phyloP scores from a whole-genome alignment of 1,284 basidiomycete genomes.

The Sanghuangporus baumii region DNA sequence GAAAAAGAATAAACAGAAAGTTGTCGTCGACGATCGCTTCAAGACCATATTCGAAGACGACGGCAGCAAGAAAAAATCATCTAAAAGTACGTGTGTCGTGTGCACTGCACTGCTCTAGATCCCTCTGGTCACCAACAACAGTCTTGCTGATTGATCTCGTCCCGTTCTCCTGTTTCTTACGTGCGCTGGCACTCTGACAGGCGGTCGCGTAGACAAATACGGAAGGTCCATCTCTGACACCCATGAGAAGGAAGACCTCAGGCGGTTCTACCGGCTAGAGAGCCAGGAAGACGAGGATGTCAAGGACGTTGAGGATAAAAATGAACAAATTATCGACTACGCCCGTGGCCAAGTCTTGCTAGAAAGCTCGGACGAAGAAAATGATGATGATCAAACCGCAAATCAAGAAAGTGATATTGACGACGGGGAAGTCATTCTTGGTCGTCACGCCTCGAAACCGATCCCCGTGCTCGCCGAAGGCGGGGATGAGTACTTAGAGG shows the following conservation, averaged over 20 bases:
- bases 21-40: conserved; percentile 94
- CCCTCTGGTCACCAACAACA: conserved; percentile 12
- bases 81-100: conserved; percentile 36
- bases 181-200: conserved; percentile 6
- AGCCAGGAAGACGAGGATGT: conserved; percentile 35
- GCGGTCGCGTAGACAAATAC: conserved; percentile 86
- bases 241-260: conserved; percentile 71
- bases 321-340: conserved; percentile 58
- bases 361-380: conserved; percentile 77
- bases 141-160: conserved; percentile 3
- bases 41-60: conserved; percentile 64
- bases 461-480: conserved; percentile 35
- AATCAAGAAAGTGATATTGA: conserved; percentile 43
- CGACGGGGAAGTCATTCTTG: conserved; percentile 47
- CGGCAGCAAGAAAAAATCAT: conserved; percentile 26
- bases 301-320: neutral
- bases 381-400: conserved; percentile 30
- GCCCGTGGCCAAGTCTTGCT: conserved; percentile 86
- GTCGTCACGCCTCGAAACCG: conserved; percentile 35
- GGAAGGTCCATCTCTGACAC: conserved; percentile 70
- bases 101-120: neutral
- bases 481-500: conserved; percentile 35
- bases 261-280: conserved; percentile 78
- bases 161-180: neutral
- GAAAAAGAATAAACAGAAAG: conserved; percentile 76